Evolutionary conservation across 2,329 filamentous ascomycete genomes (phyloP).

Genomic region (Aspergillus sp.): DNA sequence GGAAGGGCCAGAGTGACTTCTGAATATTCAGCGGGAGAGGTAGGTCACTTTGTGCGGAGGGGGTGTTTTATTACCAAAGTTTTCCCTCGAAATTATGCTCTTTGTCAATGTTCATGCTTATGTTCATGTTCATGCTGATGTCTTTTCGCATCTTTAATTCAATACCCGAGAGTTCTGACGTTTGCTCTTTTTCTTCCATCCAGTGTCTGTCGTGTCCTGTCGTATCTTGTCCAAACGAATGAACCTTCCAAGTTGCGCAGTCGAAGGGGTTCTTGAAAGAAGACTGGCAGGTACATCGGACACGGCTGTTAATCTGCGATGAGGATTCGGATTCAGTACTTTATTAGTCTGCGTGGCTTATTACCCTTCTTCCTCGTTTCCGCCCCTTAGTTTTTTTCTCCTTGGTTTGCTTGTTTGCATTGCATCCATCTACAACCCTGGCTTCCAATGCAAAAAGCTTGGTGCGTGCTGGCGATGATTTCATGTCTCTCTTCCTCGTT

Average conservation of each 20-base stretch:
- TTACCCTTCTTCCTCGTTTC: no score
- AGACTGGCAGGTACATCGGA: neutral
- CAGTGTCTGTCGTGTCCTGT: slow-evolving; percentile 3
- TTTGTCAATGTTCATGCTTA: slow-evolving; percentile 5
- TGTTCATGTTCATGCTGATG: slow-evolving; percentile 8
- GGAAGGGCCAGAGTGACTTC: slow-evolving; percentile 5
- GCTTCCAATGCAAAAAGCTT: neutral
- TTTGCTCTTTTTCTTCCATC: slow-evolving; percentile 12
- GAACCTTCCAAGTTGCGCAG: neutral
- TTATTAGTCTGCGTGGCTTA: no score
- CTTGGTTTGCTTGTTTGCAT: slow-evolving; percentile 10
- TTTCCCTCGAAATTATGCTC: slow-evolving; percentile 6
- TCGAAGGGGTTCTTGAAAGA: neutral
- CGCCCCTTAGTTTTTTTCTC: no score
- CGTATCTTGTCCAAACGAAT: neutral
- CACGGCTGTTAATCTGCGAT: neutral
- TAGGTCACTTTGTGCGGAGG: slow-evolving; percentile 1
- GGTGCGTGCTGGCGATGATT: slow-evolving; percentile 24
- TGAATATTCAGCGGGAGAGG: slow-evolving; percentile 19
- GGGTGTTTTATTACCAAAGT: neutral
- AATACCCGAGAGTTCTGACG: slow-evolving; percentile 28
- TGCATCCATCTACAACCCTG: slow-evolving; percentile 17
- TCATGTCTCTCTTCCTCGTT: neutral
- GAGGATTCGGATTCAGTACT: no score
- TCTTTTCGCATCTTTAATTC: slow-evolving; percentile 19